Percentiles rank a stretch among this genome's conserved stretches.
These are phyloP conservation scores for Saururus chinensis DNA, from an alignment of 164 flowering plant species.

Conservation along the genomic window DNA sequence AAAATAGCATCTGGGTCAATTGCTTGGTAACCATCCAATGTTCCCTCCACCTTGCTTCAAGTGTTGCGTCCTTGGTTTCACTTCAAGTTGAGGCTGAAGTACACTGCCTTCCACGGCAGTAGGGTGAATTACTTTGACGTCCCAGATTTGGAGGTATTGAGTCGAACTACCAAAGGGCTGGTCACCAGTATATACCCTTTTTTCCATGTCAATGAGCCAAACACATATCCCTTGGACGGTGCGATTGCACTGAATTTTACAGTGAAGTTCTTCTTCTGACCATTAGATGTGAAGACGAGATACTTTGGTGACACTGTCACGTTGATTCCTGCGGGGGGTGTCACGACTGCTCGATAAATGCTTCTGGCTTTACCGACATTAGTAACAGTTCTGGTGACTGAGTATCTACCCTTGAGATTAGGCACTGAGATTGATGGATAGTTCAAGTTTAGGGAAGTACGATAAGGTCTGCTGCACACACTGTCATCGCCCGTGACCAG, in stretches of 20 bases:
- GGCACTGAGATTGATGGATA: conserved; percentile 72
- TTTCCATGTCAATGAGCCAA: conserved; percentile 61
- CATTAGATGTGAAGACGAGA: conserved; percentile 33
- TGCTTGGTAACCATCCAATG: no score
- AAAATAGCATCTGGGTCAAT: no score
- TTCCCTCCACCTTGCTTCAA: conserved; percentile 2
- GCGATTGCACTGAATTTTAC: conserved; percentile 42
- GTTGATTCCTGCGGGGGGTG: conserved; percentile 41
- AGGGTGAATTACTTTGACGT: neutral
- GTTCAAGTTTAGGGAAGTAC: conserved; percentile 37
- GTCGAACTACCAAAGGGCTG: conserved; percentile 48
- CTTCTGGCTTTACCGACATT: conserved; percentile 49
- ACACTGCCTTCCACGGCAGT: no score
- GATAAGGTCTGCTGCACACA: conserved; percentile 29
- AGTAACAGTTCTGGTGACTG: conserved; percentile 53
- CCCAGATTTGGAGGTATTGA: conserved; percentile 13
- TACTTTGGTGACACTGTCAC: conserved; percentile 43
- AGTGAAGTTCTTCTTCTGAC: conserved; percentile 46
- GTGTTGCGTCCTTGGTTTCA: neutral
- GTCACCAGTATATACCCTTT: conserved; percentile 31
- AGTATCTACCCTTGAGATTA: conserved; percentile 25
- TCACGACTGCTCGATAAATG: conserved; percentile 36
- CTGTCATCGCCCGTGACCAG: conserved; percentile 45
- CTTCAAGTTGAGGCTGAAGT: no score
- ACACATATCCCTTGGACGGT: conserved; percentile 41